These are phyloP conservation scores for Fragaria vesca DNA, from an alignment of 306 rosid species.

Conservation along the genomic window DNA sequence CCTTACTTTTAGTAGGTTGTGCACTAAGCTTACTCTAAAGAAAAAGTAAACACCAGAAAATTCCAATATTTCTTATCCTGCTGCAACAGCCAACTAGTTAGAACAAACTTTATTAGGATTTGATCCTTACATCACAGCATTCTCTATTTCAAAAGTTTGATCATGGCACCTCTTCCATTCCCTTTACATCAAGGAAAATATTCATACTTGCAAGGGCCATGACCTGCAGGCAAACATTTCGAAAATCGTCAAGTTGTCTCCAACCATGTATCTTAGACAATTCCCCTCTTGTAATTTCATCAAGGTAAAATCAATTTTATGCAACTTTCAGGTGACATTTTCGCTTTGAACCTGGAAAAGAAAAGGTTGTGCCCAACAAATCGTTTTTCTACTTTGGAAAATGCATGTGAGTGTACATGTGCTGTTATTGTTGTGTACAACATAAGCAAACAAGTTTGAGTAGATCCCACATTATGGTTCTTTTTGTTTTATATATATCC, in stretches of 20 bases:
- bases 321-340: neutral
- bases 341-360: neutral
- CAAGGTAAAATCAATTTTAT: neutral
- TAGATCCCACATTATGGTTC: slow-evolving; percentile 9
- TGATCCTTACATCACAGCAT: slow-evolving; percentile 16
- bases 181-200: slow-evolving; percentile 39
- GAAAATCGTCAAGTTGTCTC: neutral
- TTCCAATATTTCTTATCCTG: neutral
- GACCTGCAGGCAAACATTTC: slow-evolving; percentile 42
- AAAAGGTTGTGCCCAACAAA: neutral
- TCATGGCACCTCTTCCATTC: slow-evolving; percentile 14
- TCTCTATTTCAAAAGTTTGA: neutral
- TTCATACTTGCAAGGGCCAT: slow-evolving; percentile 57
- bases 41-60: neutral
- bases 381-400: neutral
- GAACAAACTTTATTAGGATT: neutral
- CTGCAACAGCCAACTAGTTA: neutral
- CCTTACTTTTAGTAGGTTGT: neutral
- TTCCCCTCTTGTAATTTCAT: neutral
- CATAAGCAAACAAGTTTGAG: slow-evolving; percentile 12
- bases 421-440: neutral
- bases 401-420: neutral
- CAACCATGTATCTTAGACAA: neutral
- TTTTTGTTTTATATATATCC: neutral
- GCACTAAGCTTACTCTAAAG: neutral